phyloP scores from a whole-genome alignment of 176 grass and related monocot genomes.

The Oryza meyeriana region DNA sequence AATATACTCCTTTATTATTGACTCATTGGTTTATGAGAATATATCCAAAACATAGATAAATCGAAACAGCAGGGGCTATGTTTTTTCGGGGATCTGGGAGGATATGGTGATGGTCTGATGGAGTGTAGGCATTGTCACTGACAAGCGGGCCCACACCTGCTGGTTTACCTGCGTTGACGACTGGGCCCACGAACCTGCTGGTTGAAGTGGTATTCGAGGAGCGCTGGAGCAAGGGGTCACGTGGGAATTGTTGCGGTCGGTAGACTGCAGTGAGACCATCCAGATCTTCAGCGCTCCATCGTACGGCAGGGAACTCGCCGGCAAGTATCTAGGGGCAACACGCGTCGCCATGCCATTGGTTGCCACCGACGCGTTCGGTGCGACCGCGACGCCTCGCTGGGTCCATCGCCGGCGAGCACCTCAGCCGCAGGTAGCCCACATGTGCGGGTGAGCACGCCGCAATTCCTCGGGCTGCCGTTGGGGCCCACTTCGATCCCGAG shows the following conservation, averaged over 20 bases:
- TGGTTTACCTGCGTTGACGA: neutral
- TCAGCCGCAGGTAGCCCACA: neutral
- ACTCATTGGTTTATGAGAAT: no score
- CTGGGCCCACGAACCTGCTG: neutral
- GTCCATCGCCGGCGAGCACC: conserved; percentile 3
- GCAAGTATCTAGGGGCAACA: neutral
- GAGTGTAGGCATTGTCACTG: neutral
- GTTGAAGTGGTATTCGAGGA: neutral
- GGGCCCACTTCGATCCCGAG: neutral
- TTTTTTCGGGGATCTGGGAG: no score
- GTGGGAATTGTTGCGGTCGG: neutral
- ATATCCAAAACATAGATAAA: no score
- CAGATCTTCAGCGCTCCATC: neutral
- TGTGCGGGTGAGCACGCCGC: neutral
- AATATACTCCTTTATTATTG: no score
- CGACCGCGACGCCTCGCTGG: neutral
- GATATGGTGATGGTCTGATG: no score
- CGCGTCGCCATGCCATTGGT: neutral
- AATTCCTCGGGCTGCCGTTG: neutral
- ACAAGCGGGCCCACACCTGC: neutral
- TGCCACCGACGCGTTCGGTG: neutral
- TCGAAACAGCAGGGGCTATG: no score
- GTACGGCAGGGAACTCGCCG: neutral
- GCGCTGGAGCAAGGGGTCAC: neutral
- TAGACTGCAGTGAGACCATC: neutral